Evolutionary conservation across 371 early-diverging fungal species (phyloP), one percentile per base, ranked within the genome.

Genomic region (Dichotomocladium elegans): DNA sequence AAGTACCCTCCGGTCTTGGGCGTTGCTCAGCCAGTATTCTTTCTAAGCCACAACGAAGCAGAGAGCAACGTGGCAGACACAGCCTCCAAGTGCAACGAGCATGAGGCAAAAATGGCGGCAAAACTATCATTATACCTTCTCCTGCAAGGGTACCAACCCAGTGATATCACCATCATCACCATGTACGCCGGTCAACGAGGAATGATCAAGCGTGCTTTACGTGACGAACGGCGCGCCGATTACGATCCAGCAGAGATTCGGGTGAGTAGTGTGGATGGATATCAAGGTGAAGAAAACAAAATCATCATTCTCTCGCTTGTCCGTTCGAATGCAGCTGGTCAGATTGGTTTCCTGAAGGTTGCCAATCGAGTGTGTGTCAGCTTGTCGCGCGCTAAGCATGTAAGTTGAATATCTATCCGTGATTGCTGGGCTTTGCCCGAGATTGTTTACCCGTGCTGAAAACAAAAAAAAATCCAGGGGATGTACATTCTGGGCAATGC

Each of bases 221-320:
- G 74, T 0, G 69, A 67, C 1, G 77, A 73, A 30, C 46, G 64
- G 24, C 43, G 60, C 6, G 35, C 47, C 0, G 55, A 60, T 24
- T 35, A 71, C 2, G 72, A 69, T 30, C 47, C 62, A 0, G 50
- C 61, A 1, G 29, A 41, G 1, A 70, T 88, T 29, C 68, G 74
- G 3, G 77, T 89, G 1, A 76, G 81, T 17, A 90, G 90, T 37
- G 87, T 91, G 4, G 91, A 90, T 64, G 87, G 88, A 5, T 93
- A 85, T 51, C 89, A 93, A 62, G 91, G 91, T 37, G 84, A 85
- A 52, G 86, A 87, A 59, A 80, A 80, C 51, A 88, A 90, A 31
- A 82, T 90, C 29, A 86, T 89, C 50, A 80, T 91, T 25, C 41
- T 90, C 26, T 85, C 88, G 2, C 53, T 88, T 22, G 89, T 87